Evolutionary conservation across 2,329 filamentous ascomycete genomes (phyloP).

Genomic region (Colletotrichum sp.): DNA sequence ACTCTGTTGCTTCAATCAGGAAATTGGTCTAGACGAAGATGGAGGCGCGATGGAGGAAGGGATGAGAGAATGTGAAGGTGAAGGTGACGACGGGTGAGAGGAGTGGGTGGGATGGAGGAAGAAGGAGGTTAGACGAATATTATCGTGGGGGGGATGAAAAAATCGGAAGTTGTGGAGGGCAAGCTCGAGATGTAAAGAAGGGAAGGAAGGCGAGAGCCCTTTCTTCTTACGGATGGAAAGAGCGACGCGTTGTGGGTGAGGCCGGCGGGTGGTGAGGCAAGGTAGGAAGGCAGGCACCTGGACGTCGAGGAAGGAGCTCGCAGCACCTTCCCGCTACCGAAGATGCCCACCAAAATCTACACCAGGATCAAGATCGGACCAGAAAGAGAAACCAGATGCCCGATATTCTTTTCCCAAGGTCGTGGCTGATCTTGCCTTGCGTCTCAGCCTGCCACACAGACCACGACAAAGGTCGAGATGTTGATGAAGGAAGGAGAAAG

Average conservation of each 20-base stretch:
- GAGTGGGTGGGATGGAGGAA: not conserved
- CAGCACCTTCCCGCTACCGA: not conserved
- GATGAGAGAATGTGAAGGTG: not conserved
- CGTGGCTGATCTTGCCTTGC: not conserved
- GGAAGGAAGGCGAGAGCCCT: not conserved
- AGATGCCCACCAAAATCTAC: not conserved
- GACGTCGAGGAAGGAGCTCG: not conserved
- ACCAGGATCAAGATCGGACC: not conserved
- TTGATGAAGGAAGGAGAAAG: not conserved
- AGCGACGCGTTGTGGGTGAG: not conserved
- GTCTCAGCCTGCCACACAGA: not conserved
- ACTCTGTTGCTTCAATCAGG: slow-evolving; percentile 7
- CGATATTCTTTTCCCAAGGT: not conserved
- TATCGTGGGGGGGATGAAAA: not conserved
- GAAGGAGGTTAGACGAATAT: not conserved
- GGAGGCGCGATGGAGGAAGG: not conserved
- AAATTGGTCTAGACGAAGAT: not conserved
- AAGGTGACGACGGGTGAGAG: not conserved
- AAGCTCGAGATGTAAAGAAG: not conserved
- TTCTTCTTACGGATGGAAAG: not conserved
- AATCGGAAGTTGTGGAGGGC: not conserved
- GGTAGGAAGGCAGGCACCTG: not conserved
- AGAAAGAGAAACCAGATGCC: not conserved
- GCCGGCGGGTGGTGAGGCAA: not conserved
- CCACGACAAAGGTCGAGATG: not conserved